Evolutionary conservation across 2,329 filamentous ascomycete genomes (phyloP), one percentile per base, ranked within the genome.

Genomic region (Hymenoscyphus albidus): DNA sequence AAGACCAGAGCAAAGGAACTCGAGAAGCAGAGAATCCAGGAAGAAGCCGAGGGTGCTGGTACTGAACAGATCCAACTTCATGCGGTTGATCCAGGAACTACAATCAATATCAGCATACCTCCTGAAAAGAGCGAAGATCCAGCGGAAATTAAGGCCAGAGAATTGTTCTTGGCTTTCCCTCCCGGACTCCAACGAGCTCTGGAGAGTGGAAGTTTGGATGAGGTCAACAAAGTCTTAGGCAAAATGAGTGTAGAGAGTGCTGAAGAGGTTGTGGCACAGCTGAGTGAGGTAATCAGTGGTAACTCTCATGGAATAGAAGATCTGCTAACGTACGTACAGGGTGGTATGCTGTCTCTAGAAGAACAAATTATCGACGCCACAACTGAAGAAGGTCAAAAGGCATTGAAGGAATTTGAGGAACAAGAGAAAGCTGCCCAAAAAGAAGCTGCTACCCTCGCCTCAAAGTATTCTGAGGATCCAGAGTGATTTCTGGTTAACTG

Each of bases 31-130:
- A 73, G 77, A 44, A 82, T 81, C 51, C 85, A 85, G 68, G 82
- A 89, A 70, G 79, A 82, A 56, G 82, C 80, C 5, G 81, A 81
- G 22, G 80, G 80, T 7, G 78, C 78, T 1, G 92, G 89, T 22
- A 90, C 96, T 10, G 95, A 99, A 80, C 94, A 97, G 78, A 99
- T 99, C 71, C 96, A 99, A 78, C 84, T 99, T 58, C 95, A 99
- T 76, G 94, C 95, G 14, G 93, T 99, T 12, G 93, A 97, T 76
- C 94, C 94, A 0, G 90, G 90, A 58, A 97, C 94, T 2, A 89
- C 91, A 67, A 97, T 99, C 76, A 91, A 91, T 75, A 97, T 98
- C 77, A 85, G 80, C 62, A 89, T 96, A 48, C 94, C 95, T 13
- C 82, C 89, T 0, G 81, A 82, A 48, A 82, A 86, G 31, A 90